Evolutionary conservation across 495 filamentous ascomycete species (phyloP).

Genomic region (Staphylotrichum longicolle): DNA sequence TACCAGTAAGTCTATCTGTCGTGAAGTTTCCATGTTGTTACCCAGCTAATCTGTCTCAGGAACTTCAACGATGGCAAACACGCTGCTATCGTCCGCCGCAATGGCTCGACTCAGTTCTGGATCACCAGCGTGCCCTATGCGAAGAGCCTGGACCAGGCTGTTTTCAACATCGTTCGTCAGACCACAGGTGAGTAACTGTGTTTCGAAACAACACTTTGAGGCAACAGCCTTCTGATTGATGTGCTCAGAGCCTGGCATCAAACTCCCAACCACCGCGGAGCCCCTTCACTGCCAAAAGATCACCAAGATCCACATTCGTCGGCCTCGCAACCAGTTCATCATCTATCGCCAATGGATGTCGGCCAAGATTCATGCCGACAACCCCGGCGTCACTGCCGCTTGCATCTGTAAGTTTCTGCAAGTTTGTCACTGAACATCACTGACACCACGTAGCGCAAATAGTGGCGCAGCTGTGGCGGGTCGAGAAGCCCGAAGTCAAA

Average conservation of each 20-base stretch:
- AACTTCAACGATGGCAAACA: slow-evolving; percentile 16
- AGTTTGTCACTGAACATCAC: not conserved
- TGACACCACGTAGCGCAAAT: slow-evolving; percentile 18
- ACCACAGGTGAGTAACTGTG: not conserved
- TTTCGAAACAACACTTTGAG: no score
- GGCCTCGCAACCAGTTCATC: slow-evolving; percentile 20
- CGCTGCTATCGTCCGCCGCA: slow-evolving; percentile 10
- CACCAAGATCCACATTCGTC: slow-evolving; percentile 9
- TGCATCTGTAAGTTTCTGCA: slow-evolving; percentile 14
- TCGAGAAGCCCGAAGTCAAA: slow-evolving; percentile 19
- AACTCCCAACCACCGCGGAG: not conserved
- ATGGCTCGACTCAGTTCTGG: slow-evolving; percentile 3
- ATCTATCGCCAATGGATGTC: slow-evolving; percentile 24
- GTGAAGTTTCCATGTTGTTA: not conserved
- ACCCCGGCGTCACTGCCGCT: slow-evolving; percentile 19
- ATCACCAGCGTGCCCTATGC: slow-evolving; percentile 14
- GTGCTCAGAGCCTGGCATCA: not conserved
- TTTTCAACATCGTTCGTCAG: no score
- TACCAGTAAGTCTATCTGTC: slow-evolving; percentile 9
- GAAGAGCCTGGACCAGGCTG: not conserved
- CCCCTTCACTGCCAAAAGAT: not conserved
- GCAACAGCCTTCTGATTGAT: not conserved
- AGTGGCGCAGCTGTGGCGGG: slow-evolving; percentile 18
- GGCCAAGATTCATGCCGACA: slow-evolving; percentile 6
- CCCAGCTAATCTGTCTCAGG: not conserved